A percentile compares a stretch with the other conserved stretches of the same genome.
phyloP scores from a whole-genome alignment of 1,284 basidiomycete genomes.

The Athelia psychrophila region DNA sequence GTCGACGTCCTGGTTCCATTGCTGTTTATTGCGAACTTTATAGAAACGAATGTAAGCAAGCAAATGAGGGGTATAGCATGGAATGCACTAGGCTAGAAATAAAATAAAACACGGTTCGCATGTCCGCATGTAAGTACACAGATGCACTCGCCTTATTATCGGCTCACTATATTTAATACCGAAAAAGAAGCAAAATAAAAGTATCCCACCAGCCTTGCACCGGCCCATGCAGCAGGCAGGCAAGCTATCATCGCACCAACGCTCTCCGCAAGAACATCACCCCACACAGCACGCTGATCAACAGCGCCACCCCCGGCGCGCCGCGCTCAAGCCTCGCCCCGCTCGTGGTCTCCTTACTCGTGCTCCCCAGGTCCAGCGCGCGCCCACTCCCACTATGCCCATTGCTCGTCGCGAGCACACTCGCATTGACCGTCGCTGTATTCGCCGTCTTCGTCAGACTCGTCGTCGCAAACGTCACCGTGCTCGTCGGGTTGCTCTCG shows the following conservation, averaged over 20 bases:
- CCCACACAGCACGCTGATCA: not conserved
- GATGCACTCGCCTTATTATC: too few relatives aligned
- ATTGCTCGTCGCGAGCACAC: constrained; percentile 31
- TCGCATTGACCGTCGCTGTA: constrained; percentile 41
- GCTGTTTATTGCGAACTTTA: too few relatives aligned
- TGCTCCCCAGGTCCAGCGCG: constrained; percentile 20
- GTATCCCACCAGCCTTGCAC: too few relatives aligned
- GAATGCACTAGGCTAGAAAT: too few relatives aligned
- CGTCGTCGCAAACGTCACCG: constrained; percentile 57
- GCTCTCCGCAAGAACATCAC: not conserved
- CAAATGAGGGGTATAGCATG: too few relatives aligned
- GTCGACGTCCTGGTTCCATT: too few relatives aligned
- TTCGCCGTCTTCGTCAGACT: constrained; percentile 45
- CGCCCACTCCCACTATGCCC: constrained; percentile 24
- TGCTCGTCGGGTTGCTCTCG: constrained; percentile 32
- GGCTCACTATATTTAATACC: too few relatives aligned
- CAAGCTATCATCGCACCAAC: not conserved
- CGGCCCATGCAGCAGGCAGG: too few relatives aligned
- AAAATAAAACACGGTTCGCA: too few relatives aligned
- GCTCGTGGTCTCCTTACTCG: constrained; percentile 23
- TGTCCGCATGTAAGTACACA: too few relatives aligned
- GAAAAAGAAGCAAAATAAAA: too few relatives aligned
- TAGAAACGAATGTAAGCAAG: too few relatives aligned
- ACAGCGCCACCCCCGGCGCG: not conserved
- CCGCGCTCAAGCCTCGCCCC: not conserved